Evolutionary conservation across 306 rosid species (phyloP).

Genomic region (Rosa rugosa): DNA sequence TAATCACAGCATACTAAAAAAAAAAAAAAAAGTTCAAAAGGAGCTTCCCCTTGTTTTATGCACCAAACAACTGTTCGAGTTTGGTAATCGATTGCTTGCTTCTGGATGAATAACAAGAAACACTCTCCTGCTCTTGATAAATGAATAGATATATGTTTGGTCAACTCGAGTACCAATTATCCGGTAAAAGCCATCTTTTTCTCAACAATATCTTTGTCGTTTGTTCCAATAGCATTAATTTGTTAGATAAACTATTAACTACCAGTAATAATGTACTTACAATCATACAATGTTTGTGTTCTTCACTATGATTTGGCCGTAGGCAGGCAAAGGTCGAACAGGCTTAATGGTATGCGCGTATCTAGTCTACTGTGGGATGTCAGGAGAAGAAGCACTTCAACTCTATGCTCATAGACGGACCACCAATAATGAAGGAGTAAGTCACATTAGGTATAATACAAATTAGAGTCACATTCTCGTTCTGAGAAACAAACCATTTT

Average conservation of each 20-base stretch:
- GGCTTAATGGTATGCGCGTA: slow-evolving; percentile 89
- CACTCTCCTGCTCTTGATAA: neutral
- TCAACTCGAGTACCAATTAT: neutral
- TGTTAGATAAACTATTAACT: neutral
- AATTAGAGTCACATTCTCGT: neutral
- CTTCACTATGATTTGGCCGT: slow-evolving; percentile 33
- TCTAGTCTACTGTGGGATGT: slow-evolving; percentile 80
- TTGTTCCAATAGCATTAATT: too few species aligned
- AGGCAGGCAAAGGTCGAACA: slow-evolving; percentile 99
- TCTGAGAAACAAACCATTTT: slow-evolving; percentile 14
- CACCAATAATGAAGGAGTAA: slow-evolving; percentile 96
- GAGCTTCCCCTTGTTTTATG: neutral
- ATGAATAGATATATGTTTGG: neutral
- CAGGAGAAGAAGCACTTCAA: slow-evolving; percentile 82
- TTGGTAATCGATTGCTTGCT: neutral
- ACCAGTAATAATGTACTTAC: neutral
- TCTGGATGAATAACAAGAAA: neutral
- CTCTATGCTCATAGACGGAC: slow-evolving; percentile 87
- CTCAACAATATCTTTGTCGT: too few species aligned
- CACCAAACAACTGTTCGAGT: neutral
- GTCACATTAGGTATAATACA: slow-evolving; percentile 61
- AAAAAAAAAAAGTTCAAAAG: neutral
- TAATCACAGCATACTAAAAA: neutral
- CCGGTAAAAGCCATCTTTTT: too few species aligned
- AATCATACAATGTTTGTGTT: neutral